phyloP scores from a whole-genome alignment of 495 filamentous ascomycete genomes.

The Penicillium robsamsonii region DNA sequence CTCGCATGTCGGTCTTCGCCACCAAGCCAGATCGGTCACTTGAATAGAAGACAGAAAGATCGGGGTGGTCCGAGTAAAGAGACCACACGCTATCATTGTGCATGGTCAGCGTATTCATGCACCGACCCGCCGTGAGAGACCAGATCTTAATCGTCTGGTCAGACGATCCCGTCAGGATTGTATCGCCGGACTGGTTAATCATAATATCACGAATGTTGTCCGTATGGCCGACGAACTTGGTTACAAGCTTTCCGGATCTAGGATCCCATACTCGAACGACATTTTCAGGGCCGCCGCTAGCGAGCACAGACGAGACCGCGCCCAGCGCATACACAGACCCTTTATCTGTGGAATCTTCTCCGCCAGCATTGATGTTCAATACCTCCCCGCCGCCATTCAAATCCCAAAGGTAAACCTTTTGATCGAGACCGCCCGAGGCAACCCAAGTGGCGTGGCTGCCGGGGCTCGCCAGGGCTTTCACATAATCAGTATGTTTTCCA shows the following conservation, averaged over 20 bases:
- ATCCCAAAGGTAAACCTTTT: constrained; percentile 91
- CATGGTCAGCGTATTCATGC: constrained; percentile 98
- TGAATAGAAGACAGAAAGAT: constrained; percentile 87
- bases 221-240: constrained; percentile 97
- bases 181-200: constrained; percentile 83
- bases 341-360: constrained; percentile 77
- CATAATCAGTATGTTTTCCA: constrained; percentile 92
- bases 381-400: constrained; percentile 80
- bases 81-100: constrained; percentile 99
- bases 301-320: constrained; percentile 71
- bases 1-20: constrained; percentile 87
- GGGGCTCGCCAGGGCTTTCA: constrained; percentile 87
- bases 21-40: constrained; percentile 87
- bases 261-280: constrained; percentile 93
- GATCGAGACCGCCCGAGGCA: constrained; percentile 91
- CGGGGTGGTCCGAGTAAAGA: constrained; percentile 82
- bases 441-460: constrained; percentile 75
- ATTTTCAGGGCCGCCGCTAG: constrained; percentile 92
- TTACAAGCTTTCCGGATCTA: constrained; percentile 82
- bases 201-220: constrained; percentile 91
- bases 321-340: constrained; percentile 91
- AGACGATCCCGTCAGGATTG: constrained; percentile 89
- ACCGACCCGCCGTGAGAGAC: constrained; percentile 90
- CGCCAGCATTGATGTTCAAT: constrained; percentile 78
- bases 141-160: constrained; percentile 97